Evolutionary conservation across 345 rosid genomes (phyloP), one percentile per base, ranked within the genome.

Genomic region (Hevea brasiliensis): DNA sequence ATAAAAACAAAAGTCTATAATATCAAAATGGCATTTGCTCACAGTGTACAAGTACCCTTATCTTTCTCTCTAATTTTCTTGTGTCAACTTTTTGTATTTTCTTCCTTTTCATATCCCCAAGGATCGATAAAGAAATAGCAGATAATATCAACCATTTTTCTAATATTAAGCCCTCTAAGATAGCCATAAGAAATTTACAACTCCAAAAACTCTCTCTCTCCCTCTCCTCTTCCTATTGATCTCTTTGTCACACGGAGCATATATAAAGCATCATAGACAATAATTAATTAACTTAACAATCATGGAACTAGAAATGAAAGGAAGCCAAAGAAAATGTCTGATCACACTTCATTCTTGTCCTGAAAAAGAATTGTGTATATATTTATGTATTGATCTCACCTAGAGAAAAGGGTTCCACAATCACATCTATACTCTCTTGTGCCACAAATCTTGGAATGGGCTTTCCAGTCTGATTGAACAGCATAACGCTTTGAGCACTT

Each of bases 381-480:
- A 32, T 32, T 32, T 32, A 32, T 32, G 4, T 32, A 32, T 32
- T 32, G 37, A 32, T 32, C 37, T 32, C 79, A 85, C 91, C 91
- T 84, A 41, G 91, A 85, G 84, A 87, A 87, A 60, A 87, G 66
- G 72, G 83, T 87, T 45, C 89, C 89, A 72, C 91, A 87, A 70
- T 85, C 89, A 64, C 91, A 88, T 76, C 79, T 81, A 57, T 88
- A 85, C 78, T 85, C 91, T 74, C 82, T 82, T 3, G 91, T 88
- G 83, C 91, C 91, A 71, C 91, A 88, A 64, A 84, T 76, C 79
- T 83, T 88, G 61, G 88, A 81, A 72, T 88, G 92, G 68, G 92
- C 87, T 82, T 88, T 88, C 88, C 89, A 86, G 23, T 88, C 92
- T 5, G 92, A 88, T 66, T 83, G 88, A 76, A 86, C 92, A 3